A percentile compares a stretch with the other conserved stretches of the same genome.
phyloP scores from a whole-genome alignment of 192 early-diverging fungal genomes.

The Podila horticola region DNA sequence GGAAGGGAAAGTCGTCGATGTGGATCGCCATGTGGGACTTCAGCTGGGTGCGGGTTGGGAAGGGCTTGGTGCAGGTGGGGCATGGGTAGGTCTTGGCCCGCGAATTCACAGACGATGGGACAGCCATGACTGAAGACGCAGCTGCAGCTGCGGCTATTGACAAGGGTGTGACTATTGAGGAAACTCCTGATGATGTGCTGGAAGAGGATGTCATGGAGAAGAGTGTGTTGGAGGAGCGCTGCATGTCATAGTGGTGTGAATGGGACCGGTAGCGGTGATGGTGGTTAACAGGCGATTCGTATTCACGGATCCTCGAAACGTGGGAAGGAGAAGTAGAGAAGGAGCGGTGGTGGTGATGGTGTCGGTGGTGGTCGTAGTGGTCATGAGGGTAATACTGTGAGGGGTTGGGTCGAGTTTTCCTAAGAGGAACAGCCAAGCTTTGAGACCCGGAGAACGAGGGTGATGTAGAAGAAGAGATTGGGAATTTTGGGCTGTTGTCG shows the following conservation, averaged over 20 bases:
- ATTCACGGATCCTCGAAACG: too few species aligned
- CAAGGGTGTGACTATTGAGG: conserved; percentile 2
- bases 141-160: neutral
- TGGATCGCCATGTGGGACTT: conserved; percentile 54
- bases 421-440: too few species aligned
- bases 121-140: conserved; percentile 2
- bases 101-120: conserved; percentile 1
- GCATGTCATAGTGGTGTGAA: neutral
- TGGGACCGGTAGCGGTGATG: neutral
- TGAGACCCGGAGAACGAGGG: neutral
- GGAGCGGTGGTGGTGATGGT: neutral
- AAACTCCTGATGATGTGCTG: neutral
- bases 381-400: neutral
- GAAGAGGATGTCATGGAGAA: neutral
- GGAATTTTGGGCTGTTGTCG: neutral
- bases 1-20: conserved; percentile 48
- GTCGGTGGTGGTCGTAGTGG: neutral
- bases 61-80: conserved; percentile 41
- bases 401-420: neutral
- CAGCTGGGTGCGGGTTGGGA: conserved; percentile 51
- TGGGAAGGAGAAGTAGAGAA: neutral
- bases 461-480: neutral
- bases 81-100: conserved; percentile 39
- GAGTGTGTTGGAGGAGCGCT: neutral
- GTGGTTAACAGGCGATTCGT: neutral